phyloP scores from a whole-genome alignment of 345 rosid species.

The Isatis tinctoria region DNA sequence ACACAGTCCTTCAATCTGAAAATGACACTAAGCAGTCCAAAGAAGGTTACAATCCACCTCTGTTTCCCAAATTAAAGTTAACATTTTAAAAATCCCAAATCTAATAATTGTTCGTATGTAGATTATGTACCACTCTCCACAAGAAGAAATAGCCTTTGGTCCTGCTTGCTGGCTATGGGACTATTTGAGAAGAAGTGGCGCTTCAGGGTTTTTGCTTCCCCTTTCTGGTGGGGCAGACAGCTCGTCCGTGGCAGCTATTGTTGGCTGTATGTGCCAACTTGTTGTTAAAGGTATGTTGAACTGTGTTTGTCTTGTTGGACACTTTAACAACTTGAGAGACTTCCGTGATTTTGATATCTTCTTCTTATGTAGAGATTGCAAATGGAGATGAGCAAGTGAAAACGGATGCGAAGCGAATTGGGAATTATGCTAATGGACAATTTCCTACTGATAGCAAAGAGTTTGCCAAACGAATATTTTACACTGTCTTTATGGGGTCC shows the following conservation, averaged over 20 bases:
- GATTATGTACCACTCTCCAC: slow-evolving; percentile 79
- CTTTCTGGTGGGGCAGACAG: slow-evolving; percentile 98
- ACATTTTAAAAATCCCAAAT: not conserved
- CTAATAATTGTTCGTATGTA: slow-evolving; percentile 23
- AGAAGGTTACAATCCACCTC: slow-evolving; percentile 44
- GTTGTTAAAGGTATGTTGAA: slow-evolving; percentile 69
- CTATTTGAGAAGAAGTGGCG: slow-evolving; percentile 93
- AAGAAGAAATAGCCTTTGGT: slow-evolving; percentile 96
- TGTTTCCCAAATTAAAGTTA: not conserved
- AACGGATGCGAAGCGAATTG: slow-evolving; percentile 84
- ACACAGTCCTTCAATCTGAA: slow-evolving; percentile 67
- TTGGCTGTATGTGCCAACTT: slow-evolving; percentile 99
- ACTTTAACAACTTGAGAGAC: not conserved
- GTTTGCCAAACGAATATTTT: slow-evolving; percentile 87
- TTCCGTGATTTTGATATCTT: not conserved
- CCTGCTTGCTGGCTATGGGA: slow-evolving; percentile 99
- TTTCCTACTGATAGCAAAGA: slow-evolving; percentile 90
- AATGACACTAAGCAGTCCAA: slow-evolving; percentile 68
- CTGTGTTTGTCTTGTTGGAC: not conserved
- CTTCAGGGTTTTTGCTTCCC: slow-evolving; percentile 97
- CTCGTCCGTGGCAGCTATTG: slow-evolving; percentile 96
- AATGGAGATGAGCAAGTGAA: slow-evolving; percentile 92
- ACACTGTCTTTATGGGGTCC: slow-evolving; percentile 90
- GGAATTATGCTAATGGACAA: slow-evolving; percentile 59
- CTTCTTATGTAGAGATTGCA: slow-evolving; percentile 55